Base-by-base conservation (phyloP, 768 basidiomycete species). In the Psilocybe sp. region DNA sequence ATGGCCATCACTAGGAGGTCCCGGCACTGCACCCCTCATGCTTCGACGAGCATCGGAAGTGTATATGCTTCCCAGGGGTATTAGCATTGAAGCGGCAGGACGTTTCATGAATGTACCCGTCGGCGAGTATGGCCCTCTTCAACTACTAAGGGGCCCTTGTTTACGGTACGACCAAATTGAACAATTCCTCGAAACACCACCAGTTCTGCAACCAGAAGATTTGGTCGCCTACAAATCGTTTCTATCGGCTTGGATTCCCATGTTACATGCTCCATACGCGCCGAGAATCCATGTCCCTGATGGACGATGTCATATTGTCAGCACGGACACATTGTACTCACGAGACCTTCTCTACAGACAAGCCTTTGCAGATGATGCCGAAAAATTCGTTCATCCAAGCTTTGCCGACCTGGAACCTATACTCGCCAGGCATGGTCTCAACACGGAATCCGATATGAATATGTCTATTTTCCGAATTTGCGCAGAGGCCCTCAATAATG, bases 391-490 rank as follows among this genome's bases (percentile, higher is more conserved):
- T 1, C 60, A 61, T 10, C 50, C 60, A 1, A 52, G 43, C 0
- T 70, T 72, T 33, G 38, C 51, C 9, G 57, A 65, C 5, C 49
- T 74, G 31, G 71, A 72, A 40, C 14, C 39, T 1, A 16, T 49
- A 0, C 62, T 77, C 2, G 52, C 52, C 3, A 32, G 36, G 0
- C 57, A 69, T 20, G 72, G 73, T 3, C 54, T 78, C 18, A 65
- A 66, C 19, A 54, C 52, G 3, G 60, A 65, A 38, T 52, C 20
- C 1, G 56, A 60, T 16, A 47, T 75, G 23, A 57, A 71, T 47
- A 42, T 75, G 15, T 39, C 52, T 1, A 64, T 65, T 39, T 78
- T 78, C 63, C 54, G 50, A 20, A 49, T 49, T 1, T 77, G 75
- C 44, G 74, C 67, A 2, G 38, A 52, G 3, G 66, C 68, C 4